Evolutionary conservation across 2,329 filamentous ascomycete species (phyloP).

Genomic region (Scedosporium minutisporum): DNA sequence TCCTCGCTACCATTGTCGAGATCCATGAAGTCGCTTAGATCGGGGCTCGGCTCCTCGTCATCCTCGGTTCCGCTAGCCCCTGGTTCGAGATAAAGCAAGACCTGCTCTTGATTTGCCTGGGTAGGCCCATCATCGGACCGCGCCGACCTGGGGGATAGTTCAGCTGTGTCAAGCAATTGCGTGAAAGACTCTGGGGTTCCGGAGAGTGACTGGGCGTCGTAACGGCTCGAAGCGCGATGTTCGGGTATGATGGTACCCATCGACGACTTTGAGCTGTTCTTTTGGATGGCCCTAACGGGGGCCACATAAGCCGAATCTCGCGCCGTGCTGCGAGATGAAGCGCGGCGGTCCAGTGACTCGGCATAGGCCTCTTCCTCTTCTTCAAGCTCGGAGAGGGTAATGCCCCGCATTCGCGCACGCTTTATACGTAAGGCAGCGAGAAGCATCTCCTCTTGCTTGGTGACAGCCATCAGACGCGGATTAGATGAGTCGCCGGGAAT

Average conservation of each 20-base stretch:
- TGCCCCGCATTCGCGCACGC: conserved; percentile 45
- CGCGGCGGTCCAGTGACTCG: neutral
- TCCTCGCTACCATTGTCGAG: conserved; percentile 18
- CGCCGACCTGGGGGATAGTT: neutral
- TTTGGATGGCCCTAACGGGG: conserved; percentile 6
- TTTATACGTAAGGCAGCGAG: conserved; percentile 47
- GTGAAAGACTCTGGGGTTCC: neutral
- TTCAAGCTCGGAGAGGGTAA: conserved; percentile 32
- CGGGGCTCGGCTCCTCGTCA: conserved; percentile 21
- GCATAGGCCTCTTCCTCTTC: conserved; percentile 16
- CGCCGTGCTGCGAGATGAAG: neutral
- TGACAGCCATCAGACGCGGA: conserved; percentile 46
- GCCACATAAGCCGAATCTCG: conserved; percentile 2
- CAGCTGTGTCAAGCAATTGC: neutral
- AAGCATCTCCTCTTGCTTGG: conserved; percentile 48
- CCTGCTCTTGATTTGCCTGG: conserved; percentile 1
- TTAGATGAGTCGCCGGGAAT: conserved; percentile 22
- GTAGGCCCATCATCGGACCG: neutral
- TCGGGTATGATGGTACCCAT: conserved; percentile 4
- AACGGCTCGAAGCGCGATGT: neutral
- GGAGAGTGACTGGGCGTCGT: neutral
- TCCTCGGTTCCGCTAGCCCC: neutral
- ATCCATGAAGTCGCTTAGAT: conserved; percentile 29
- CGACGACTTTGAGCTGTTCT: conserved; percentile 6
- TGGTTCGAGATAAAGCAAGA: neutral